phyloP scores from a whole-genome alignment of 2,329 filamentous ascomycete genomes.

The Fusarium acutatum region DNA sequence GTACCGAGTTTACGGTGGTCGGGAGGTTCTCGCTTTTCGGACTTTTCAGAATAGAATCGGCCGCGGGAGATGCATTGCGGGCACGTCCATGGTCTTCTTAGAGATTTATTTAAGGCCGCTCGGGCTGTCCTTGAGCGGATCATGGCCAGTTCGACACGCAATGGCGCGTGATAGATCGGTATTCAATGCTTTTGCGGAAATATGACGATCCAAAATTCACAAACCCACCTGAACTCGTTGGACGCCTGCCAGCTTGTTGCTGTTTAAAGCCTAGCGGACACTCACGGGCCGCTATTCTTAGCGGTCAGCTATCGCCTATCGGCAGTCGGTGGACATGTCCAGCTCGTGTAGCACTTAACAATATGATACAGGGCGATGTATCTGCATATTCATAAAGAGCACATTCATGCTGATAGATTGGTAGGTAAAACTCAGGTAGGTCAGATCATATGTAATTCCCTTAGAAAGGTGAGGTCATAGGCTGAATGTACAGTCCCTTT shows the following conservation, averaged over 20 bases:
- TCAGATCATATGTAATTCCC: background rate
- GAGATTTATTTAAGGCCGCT: constrained; percentile 22
- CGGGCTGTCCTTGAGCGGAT: constrained; percentile 41
- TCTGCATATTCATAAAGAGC: background rate
- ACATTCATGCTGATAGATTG: background rate
- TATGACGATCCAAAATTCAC: constrained; percentile 18
- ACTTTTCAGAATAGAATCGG: constrained; percentile 45
- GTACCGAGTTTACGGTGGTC: constrained; percentile 69
- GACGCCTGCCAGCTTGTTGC: constrained; percentile 34
- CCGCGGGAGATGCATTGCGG: constrained; percentile 42
- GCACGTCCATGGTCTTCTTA: constrained; percentile 45
- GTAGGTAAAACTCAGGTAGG: background rate
- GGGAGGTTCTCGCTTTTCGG: constrained; percentile 47
- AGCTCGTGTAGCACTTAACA: constrained; percentile 22
- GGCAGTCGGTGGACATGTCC: background rate
- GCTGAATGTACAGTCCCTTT: background rate
- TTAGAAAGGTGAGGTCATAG: background rate
- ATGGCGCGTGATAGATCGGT: constrained; percentile 17
- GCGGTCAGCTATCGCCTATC: constrained; percentile 15
- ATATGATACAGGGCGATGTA: background rate
- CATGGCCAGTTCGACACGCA: constrained; percentile 38
- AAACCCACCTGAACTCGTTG: constrained; percentile 1
- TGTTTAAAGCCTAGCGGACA: constrained; percentile 36
- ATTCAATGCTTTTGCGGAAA: background rate
- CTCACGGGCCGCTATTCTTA: constrained; percentile 33